phyloP scores from a whole-genome alignment of 768 basidiomycete species.

The Antrodiella citrinella region DNA sequence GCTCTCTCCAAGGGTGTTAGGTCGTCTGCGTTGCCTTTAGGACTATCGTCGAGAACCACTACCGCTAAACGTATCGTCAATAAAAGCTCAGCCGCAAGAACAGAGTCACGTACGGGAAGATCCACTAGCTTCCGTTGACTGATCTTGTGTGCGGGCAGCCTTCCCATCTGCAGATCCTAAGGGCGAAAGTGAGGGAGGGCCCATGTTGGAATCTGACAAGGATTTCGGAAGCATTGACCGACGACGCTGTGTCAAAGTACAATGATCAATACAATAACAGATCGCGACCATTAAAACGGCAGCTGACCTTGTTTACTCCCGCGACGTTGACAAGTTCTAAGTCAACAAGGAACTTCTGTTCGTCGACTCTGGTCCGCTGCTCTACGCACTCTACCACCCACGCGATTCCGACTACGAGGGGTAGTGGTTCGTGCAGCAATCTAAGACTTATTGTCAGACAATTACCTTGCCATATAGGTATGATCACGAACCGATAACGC shows the following conservation, averaged over 20 bases:
- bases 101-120: conserved; percentile 14
- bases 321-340: conserved; percentile 48
- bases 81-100: background rate
- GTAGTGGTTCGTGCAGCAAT: conserved; percentile 57
- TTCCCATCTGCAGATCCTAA: background rate
- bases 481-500: conserved; percentile 50
- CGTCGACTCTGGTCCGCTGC: conserved; percentile 53
- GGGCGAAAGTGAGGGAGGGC: background rate
- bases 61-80: conserved; percentile 21
- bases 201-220: conserved; percentile 21
- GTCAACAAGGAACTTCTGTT: conserved; percentile 57
- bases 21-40: conserved; percentile 38
- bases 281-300: background rate
- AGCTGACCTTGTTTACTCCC: conserved; percentile 52
- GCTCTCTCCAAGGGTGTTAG: conserved; percentile 67
- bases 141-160: conserved; percentile 4
- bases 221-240: conserved; percentile 66
- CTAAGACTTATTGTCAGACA: too few species aligned
- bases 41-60: conserved; percentile 11
- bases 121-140: background rate
- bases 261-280: background rate
- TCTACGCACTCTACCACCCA: conserved; percentile 90
- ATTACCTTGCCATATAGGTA: background rate
- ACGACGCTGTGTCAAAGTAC: conserved; percentile 43
- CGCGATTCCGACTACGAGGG: conserved; percentile 71